A percentile compares a stretch with the other conserved stretches of the same genome.
These are phyloP conservation scores for Beauveria caledonica DNA, from an alignment of 2,329 filamentous ascomycete species.

Conservation along the genomic window DNA sequence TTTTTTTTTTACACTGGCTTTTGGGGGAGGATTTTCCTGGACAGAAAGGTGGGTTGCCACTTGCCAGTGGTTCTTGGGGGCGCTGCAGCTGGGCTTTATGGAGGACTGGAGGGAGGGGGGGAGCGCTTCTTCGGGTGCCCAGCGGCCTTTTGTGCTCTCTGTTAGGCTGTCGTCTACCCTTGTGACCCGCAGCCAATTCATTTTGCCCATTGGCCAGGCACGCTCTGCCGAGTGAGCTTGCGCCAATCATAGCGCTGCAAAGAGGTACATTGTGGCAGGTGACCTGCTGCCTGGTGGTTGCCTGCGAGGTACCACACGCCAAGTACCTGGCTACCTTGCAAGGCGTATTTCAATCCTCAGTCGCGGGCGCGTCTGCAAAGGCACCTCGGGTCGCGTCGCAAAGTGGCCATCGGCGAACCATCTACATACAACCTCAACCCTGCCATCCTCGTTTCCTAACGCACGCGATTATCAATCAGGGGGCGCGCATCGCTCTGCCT, in stretches of 20 bases:
- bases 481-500: background rate
- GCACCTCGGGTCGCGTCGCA: constrained; percentile 20
- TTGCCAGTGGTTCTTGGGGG: background rate
- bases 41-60: background rate
- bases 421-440: background rate
- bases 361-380: constrained; percentile 15
- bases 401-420: background rate
- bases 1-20: background rate
- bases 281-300: constrained; percentile 22
- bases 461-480: background rate
- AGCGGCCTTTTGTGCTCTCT: constrained; percentile 7
- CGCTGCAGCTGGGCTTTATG: background rate
- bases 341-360: constrained; percentile 5
- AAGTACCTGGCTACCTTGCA: background rate
- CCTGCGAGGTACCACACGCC: constrained; percentile 18
- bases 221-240: constrained; percentile 18
- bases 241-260: constrained; percentile 21
- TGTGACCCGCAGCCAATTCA: constrained; percentile 15
- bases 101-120: background rate
- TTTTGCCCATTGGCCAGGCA: constrained; percentile 26
- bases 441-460: background rate
- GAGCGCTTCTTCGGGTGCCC: constrained; percentile 12
- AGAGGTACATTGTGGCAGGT: constrained; percentile 19
- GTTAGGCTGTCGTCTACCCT: background rate
- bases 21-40: background rate